Evolutionary conservation across 1,284 basidiomycete genomes (phyloP).

Genomic region (Sanghuangporus sanghuang): DNA sequence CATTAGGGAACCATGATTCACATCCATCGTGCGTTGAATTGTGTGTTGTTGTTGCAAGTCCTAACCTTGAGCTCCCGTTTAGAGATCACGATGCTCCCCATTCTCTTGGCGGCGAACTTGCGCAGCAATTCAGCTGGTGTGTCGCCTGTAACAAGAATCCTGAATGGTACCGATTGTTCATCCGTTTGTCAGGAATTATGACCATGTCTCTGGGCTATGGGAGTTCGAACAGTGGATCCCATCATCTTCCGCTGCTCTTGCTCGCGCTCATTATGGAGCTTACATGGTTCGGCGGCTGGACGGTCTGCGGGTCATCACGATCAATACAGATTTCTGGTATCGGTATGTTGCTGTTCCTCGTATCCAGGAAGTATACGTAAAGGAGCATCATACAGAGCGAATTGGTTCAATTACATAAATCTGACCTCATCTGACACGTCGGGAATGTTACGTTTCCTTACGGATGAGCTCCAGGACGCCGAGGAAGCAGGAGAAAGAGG

Average conservation of each 20-base stretch:
- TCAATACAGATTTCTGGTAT: slow-evolving; percentile 75
- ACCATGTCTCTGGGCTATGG: slow-evolving; percentile 68
- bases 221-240: slow-evolving; percentile 68
- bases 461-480: slow-evolving; percentile 75
- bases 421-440: slow-evolving; percentile 64
- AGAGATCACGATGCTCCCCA: slow-evolving; percentile 64
- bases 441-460: slow-evolving; percentile 74
- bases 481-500: slow-evolving; percentile 68
- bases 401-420: slow-evolving; percentile 78
- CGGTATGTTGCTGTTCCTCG: slow-evolving; percentile 10
- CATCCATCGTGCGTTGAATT: slow-evolving; percentile 47
- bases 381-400: slow-evolving; percentile 37
- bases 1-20: slow-evolving; percentile 74
- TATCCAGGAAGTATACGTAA: slow-evolving; percentile 13
- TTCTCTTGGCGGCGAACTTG: slow-evolving; percentile 47
- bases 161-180: slow-evolving; percentile 5
- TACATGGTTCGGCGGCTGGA: slow-evolving; percentile 67
- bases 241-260: slow-evolving; percentile 48
- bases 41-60: slow-evolving; percentile 11
- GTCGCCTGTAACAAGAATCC: slow-evolving; percentile 16
- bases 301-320: slow-evolving; percentile 67
- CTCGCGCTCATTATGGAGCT: slow-evolving; percentile 67
- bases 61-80: slow-evolving; percentile 5
- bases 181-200: slow-evolving; percentile 54
- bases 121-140: slow-evolving; percentile 62